These are phyloP conservation scores for Petunia secreta DNA, from an alignment of 257 asterid species.

Conservation along the genomic window DNA sequence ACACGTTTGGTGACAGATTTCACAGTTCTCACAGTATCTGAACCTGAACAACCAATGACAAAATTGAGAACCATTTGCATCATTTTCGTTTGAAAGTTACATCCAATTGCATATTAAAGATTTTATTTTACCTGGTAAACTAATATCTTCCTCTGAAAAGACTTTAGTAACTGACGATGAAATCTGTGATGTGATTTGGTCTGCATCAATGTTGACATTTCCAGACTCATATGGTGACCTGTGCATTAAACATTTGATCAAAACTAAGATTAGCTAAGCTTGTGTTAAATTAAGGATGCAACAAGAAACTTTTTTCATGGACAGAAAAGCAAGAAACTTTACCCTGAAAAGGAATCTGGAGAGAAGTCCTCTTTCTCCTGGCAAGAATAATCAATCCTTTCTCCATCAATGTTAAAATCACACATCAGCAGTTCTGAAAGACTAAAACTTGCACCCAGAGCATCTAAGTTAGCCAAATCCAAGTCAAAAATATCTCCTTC, in stretches of 20 bases:
- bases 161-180: conserved; percentile 57
- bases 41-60: conserved; percentile 42
- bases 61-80: conserved; percentile 22
- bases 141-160: conserved; percentile 46
- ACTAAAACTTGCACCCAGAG: conserved; percentile 50
- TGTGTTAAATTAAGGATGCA: background rate
- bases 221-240: conserved; percentile 59
- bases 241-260: conserved; percentile 24
- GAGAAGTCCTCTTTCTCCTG: conserved; percentile 37
- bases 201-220: conserved; percentile 38
- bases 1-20: conserved; percentile 77
- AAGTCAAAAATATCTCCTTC: conserved; percentile 70
- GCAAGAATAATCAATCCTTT: conserved; percentile 37
- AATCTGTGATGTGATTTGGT: conserved; percentile 48
- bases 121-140: conserved; percentile 50
- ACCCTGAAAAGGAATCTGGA: conserved; percentile 48
- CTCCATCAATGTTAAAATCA: conserved; percentile 44
- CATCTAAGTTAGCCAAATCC: conserved; percentile 70
- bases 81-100: conserved; percentile 10
- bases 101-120: conserved; percentile 17
- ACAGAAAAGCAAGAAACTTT: background rate
- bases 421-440: conserved; percentile 41
- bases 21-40: conserved; percentile 64
- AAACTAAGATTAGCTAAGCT: background rate
- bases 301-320: background rate